Evolutionary conservation across 169 alveolate genomes (phyloP).

Genomic region (Fabrea salina): DNA sequence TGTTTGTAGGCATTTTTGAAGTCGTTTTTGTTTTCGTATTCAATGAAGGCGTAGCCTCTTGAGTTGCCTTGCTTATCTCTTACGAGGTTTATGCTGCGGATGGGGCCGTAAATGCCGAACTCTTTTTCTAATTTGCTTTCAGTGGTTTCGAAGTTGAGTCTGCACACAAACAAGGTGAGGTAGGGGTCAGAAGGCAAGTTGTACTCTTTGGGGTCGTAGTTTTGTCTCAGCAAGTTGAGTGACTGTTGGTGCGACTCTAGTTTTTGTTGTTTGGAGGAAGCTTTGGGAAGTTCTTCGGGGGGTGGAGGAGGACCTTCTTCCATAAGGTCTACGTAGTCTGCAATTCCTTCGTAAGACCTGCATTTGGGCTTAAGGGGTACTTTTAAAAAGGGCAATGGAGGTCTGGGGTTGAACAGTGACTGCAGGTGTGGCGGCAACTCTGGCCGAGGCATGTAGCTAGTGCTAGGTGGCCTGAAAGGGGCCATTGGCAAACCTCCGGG

Average conservation of each 20-base stretch:
- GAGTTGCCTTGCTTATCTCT: conserved; percentile 87
- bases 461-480: conserved; percentile 21
- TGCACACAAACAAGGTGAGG: conserved; percentile 93
- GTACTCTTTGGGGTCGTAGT: conserved; percentile 22
- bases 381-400: conserved; percentile 25
- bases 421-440: conserved; percentile 30
- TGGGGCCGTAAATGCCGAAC: conserved; percentile 92
- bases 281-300: background rate
- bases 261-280: background rate
- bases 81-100: conserved; percentile 79
- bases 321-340: conserved; percentile 21
- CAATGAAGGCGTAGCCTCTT: conserved; percentile 96
- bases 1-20: conserved; percentile 88
- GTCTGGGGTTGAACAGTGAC: conserved; percentile 15
- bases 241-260: background rate
- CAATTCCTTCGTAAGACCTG: conserved; percentile 22
- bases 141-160: conserved; percentile 89
- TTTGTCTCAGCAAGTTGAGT: background rate
- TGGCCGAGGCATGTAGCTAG: conserved; percentile 31
- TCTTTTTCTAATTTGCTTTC: conserved; percentile 89
- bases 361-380: conserved; percentile 12
- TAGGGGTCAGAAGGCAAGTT: conserved; percentile 86
- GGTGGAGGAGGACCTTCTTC: conserved; percentile 21
- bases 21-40: conserved; percentile 88
- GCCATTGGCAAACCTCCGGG: conserved; percentile 25